Conservation (phyloP, 352 stramenopile species). For the Pythium coloratum region DNA sequence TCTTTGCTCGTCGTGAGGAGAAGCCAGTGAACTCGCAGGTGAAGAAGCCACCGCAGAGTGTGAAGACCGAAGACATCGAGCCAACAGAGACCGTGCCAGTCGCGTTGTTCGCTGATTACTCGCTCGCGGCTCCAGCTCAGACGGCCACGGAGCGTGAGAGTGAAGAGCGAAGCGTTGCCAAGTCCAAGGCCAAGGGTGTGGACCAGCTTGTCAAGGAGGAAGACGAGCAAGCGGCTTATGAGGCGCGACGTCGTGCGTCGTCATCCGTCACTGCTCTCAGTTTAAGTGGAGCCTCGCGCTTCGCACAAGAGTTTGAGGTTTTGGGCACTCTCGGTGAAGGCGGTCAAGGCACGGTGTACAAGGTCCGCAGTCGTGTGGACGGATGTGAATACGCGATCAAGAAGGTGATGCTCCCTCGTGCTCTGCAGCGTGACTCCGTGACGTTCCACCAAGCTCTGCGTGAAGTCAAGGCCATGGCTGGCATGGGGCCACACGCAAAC, state of each 20-base stretch:
- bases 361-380: conserved; percentile 73
- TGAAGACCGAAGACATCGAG: conserved; percentile 20
- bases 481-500: conserved; percentile 65
- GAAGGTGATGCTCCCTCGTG: conserved; percentile 58
- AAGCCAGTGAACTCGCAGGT: conserved; percentile 10
- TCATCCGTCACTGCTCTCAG: conserved; percentile 13
- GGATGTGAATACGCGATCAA: conserved; percentile 79
- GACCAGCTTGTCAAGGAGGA: conserved; percentile 19
- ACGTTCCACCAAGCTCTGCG: conserved; percentile 62
- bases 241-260: conserved; percentile 2
- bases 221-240: neutral
- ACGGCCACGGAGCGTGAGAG: neutral
- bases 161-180: neutral
- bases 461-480: conserved; percentile 78
- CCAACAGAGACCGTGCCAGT: conserved; percentile 10
- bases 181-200: conserved; percentile 11
- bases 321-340: conserved; percentile 61
- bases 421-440: conserved; percentile 38
- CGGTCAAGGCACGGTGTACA: conserved; percentile 73
- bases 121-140: conserved; percentile 4
- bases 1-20: conserved; percentile 24
- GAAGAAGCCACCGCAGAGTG: conserved; percentile 13
- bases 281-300: conserved; percentile 36
- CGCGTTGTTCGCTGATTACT: conserved; percentile 23
- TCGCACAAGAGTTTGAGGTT: conserved; percentile 77